phyloP scores from a whole-genome alignment of 2,329 filamentous ascomycete genomes.

The Sclerotinia spermophila region DNA sequence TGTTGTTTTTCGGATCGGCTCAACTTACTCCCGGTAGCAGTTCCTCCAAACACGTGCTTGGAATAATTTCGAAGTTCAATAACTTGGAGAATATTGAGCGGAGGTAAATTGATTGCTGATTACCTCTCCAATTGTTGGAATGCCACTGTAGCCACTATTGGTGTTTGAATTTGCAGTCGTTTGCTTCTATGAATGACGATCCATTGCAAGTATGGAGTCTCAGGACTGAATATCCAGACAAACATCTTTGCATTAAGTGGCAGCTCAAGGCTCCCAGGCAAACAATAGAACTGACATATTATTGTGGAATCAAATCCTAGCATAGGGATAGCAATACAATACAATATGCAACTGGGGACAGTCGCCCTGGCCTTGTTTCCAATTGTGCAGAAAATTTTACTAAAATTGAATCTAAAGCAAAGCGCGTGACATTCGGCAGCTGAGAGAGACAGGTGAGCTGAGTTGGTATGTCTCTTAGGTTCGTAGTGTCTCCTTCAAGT shows the following conservation, averaged over 20 bases:
- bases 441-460: neutral
- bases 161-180: neutral
- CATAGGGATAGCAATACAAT: neutral
- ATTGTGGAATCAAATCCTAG: too few species aligned
- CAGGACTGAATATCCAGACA: neutral
- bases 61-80: neutral
- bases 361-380: neutral
- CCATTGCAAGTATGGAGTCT: neutral
- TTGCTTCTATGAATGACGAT: neutral
- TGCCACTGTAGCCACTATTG: neutral
- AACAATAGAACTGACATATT: too few species aligned
- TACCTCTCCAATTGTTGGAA: too few species aligned
- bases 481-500: neutral
- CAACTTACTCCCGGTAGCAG: neutral
- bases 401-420: neutral
- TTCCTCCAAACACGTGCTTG: too few species aligned
- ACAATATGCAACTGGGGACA: fast-evolving
- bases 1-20: neutral
- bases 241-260: neutral
- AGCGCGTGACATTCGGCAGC: neutral
- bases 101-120: neutral
- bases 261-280: neutral
- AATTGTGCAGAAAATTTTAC: neutral
- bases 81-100: neutral
- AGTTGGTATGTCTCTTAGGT: neutral